Evolutionary conservation across 768 basidiomycete genomes (phyloP), one percentile per base, ranked within the genome.

Genomic region (Pisolithus marmoratus): DNA sequence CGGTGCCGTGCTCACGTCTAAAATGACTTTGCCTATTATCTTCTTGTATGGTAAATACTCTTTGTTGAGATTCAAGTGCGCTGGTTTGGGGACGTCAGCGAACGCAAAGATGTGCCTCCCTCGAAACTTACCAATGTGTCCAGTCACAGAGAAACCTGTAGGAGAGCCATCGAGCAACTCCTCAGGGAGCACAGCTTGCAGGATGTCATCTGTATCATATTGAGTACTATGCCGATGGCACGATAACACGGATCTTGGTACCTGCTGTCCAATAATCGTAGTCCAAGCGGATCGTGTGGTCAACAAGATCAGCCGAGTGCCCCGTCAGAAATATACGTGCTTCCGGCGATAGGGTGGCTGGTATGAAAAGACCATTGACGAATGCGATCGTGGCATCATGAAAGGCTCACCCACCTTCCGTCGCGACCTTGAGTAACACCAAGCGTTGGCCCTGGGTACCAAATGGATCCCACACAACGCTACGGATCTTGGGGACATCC

Each of bases 261-360:
- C 94, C 86, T 44, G 90, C 80, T 2, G 80, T 84, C 95, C 95
- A 98, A 67, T 91, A 87, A 62, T 87, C 77, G 64, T 97, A 98
- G 51, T 80, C 78, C 40, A 98, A 70, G 22, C 83, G 69, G 38
- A 98, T 55, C 1, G 69, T 70, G 60, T 90, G 80, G 15, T 72
- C 68, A 8, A 80, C 72, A n/a, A 91, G 62, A 6, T 78, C 80
- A 36, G 73, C 75, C 4, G 76, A 67, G 57, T 85, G 77, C n/a
- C 69, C 66, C 24, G 75, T 66, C 51, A 96, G 65, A 57, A 83
- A 82, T 5, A 77, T 69, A 45, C 70, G 68, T 38, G 81, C 75
- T 29, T 82, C 78, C 8, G 68, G 63, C 23, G 83, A 70, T 63
- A 94, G 74, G 49, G 87, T 79, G 67, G 78, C 91, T 92, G 70